Percentiles rank a stretch among this genome's conserved stretches.
These are phyloP conservation scores for Metschnikowia picachoensis DNA, from an alignment of 805 yeast genomes.

Conservation along the genomic window DNA sequence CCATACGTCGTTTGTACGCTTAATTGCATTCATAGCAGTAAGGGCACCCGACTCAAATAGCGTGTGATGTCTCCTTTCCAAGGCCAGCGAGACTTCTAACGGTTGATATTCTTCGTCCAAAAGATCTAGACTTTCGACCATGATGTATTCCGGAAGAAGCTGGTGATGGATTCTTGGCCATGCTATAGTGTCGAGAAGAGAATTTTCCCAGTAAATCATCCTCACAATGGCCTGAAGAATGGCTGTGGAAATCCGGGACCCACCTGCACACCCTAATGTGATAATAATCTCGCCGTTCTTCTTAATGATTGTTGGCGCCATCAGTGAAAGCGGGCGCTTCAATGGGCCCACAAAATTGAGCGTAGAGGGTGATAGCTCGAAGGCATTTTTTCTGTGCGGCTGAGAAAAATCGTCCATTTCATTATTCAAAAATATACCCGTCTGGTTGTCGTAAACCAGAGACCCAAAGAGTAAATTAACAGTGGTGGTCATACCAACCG, in stretches of 20 bases:
- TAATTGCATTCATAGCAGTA: slow-evolving; percentile 42
- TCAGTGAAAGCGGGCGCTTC: slow-evolving; percentile 82
- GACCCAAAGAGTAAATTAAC: slow-evolving; percentile 84
- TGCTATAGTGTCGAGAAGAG: slow-evolving; percentile 65
- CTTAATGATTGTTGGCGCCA: slow-evolving; percentile 63
- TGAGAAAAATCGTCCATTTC: slow-evolving; percentile 94
- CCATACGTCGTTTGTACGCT: slow-evolving; percentile 42
- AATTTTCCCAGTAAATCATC: slow-evolving; percentile 51
- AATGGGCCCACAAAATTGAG: slow-evolving; percentile 73
- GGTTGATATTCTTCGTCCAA: slow-evolving; percentile 35
- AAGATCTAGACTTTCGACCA: slow-evolving; percentile 52
- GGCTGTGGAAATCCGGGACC: slow-evolving; percentile 79
- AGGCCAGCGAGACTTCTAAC: slow-evolving; percentile 24
- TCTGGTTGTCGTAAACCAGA: slow-evolving; percentile 68
- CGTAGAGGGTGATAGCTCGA: slow-evolving; percentile 74
- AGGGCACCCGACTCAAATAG: slow-evolving; percentile 33
- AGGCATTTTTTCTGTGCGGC: slow-evolving; percentile 67
- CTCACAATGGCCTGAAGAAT: slow-evolving; percentile 78
- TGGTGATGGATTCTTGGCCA: slow-evolving; percentile 89
- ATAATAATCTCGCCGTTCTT: slow-evolving; percentile 32
- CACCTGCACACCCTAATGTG: slow-evolving; percentile 92
- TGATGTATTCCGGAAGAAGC: slow-evolving; percentile 65
- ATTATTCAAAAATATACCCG: slow-evolving; percentile 82
- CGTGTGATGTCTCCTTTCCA: slow-evolving; percentile 37
- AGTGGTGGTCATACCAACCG: slow-evolving; percentile 86